Base-by-base conservation (phyloP, 2,329 filamentous ascomycete species). In the Trichoderma atroviride region DNA sequence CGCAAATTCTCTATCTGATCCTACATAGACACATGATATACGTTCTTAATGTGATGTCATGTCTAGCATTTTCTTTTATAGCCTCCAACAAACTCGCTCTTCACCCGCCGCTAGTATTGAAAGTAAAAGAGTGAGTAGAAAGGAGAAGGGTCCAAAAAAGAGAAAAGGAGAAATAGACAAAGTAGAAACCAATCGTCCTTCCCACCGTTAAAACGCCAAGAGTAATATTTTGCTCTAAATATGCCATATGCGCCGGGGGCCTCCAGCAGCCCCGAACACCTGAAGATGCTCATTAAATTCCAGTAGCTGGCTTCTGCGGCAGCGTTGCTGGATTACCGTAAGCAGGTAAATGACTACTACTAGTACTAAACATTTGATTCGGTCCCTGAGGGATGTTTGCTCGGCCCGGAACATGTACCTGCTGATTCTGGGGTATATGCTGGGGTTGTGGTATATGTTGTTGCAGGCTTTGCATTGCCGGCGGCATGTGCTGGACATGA, bases 281-380 rank as follows among this genome's bases (percentile, higher is more conserved):
- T 68, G 72, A 62, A 72, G 73, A 78, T 79, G 75, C 75, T 75
- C 72, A 73, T 71, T 83, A 84, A 74, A 84, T 81, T 74, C 82
- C 83, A 70, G 83, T 82, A 40, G 84, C 80, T 70, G 87, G 87
- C 79, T 88, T 88, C 75, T 88, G 87, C 70, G 87, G 87, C 75
- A 89, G 76, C 37, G 85, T 85, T 37, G 87, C 86, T 69, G 86
- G 86, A 76, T 89, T 89, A 72, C 87, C 87, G 73, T 88, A 89
- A 55, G 85, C 78, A 24, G 80, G 86, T 72, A 89, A 78, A 73
- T 87, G 85, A 70, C 81, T 83, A 70, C 81, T 83, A 70, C 81
- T 83, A 43, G 40, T 43, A 73, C 81, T 83, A 73, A 84, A 88
- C 6, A 82, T 76, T 73, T 85, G 85, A 64, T 75, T 76, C 57